phyloP scores from a whole-genome alignment of 2,329 filamentous ascomycete species.

The Monosporascus sp. region DNA sequence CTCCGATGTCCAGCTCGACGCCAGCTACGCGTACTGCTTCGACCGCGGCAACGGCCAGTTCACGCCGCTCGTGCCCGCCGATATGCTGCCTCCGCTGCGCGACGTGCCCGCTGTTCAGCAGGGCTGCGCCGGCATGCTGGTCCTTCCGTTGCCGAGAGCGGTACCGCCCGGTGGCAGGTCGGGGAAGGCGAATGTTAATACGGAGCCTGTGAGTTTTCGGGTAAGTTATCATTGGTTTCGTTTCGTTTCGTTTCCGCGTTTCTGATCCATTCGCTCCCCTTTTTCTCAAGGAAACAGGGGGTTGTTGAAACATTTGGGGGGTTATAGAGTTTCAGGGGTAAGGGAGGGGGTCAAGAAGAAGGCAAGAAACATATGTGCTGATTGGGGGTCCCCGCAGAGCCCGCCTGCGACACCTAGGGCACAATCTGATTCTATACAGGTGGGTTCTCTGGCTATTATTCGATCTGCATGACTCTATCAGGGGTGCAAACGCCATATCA shows the following conservation, averaged over 20 bases:
- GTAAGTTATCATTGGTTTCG: constrained; percentile 28
- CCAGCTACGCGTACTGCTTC: constrained; percentile 45
- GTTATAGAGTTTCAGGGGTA: background rate
- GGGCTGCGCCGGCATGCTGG: constrained; percentile 38
- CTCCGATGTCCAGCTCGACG: constrained; percentile 21
- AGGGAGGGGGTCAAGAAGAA: background rate
- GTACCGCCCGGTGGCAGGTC: constrained; percentile 32
- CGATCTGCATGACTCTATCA: background rate
- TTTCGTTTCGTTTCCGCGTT: background rate
- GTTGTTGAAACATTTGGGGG: background rate
- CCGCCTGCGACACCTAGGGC: constrained; percentile 16
- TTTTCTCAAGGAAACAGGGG: no score
- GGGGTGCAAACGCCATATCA: constrained; percentile 5
- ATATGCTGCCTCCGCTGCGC: constrained; percentile 43
- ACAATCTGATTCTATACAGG: constrained; percentile 27
- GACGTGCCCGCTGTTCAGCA: constrained; percentile 39
- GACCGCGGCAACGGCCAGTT: constrained; percentile 48
- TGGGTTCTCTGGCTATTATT: constrained; percentile 13
- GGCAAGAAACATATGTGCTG: background rate
- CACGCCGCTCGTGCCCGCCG: constrained; percentile 52
- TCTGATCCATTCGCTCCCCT: background rate
- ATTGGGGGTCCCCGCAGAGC: constrained; percentile 13
- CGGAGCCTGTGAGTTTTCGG: constrained; percentile 31
- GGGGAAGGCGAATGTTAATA: constrained; percentile 23
- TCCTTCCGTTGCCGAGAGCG: constrained; percentile 38